A percentile compares a stretch with the other conserved stretches of the same genome.
phyloP scores from a whole-genome alignment of 148 eudicot genomes.

The Silene latifolia region DNA sequence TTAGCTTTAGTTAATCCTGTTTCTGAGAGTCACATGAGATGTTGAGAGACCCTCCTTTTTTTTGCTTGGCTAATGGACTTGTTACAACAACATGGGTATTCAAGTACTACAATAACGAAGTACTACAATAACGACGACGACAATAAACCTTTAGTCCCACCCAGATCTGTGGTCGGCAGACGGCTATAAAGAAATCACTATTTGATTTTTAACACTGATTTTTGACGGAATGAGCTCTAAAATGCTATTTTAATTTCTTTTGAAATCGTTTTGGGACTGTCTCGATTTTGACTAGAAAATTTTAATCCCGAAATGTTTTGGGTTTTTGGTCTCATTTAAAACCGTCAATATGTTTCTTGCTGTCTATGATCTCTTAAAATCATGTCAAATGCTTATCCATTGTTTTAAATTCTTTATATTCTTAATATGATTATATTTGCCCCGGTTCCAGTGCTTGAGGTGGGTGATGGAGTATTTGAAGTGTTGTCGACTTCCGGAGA shows the following conservation, averaged over 20 bases:
- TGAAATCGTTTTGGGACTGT: too few species aligned
- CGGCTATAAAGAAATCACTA: not conserved
- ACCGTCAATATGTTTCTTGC: not conserved
- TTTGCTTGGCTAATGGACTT: not conserved
- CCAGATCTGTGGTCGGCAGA: not conserved
- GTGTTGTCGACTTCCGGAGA: conserved; percentile 98
- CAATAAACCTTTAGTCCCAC: not conserved
- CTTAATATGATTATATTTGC: not conserved
- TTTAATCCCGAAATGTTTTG: not conserved
- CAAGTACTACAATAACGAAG: not conserved
- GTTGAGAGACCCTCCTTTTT: not conserved
- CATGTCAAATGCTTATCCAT: not conserved
- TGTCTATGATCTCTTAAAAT: not conserved
- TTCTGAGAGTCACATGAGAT: not conserved
- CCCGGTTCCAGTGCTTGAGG: conserved; percentile 71
- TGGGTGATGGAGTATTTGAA: conserved; percentile 98
- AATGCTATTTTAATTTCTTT: too few species aligned
- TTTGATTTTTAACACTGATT: too few species aligned
- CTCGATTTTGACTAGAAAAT: not conserved
- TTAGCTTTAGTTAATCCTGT: not conserved
- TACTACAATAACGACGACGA: too few species aligned
- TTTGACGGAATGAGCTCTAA: too few species aligned
- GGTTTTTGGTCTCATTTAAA: not conserved
- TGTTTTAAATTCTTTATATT: not conserved
- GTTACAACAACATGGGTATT: not conserved